Evolutionary conservation across 495 filamentous ascomycete genomes (phyloP).

Genomic region (Entonaema liquescens): DNA sequence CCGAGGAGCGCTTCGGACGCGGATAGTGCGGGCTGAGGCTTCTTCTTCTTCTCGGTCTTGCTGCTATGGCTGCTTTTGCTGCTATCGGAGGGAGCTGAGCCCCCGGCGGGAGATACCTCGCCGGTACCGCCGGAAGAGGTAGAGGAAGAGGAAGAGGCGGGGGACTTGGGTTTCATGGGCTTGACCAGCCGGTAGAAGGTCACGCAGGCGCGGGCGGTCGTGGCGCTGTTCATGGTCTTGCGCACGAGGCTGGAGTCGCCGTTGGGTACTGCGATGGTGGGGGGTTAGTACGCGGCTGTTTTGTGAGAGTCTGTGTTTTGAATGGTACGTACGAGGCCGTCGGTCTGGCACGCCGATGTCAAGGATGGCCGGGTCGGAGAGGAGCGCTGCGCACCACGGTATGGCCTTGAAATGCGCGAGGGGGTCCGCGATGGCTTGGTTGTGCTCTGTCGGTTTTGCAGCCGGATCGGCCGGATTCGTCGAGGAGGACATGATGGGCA

Average conservation of each 20-base stretch:
- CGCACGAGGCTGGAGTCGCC: conserved; percentile 65
- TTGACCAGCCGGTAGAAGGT: conserved; percentile 49
- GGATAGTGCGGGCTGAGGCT: background rate
- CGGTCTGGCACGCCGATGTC: conserved; percentile 55
- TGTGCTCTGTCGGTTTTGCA: conserved; percentile 12
- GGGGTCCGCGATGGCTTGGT: conserved; percentile 37
- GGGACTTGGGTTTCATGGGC: conserved; percentile 21
- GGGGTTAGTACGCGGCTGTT: background rate
- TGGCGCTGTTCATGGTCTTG: conserved; percentile 59
- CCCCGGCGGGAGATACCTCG: conserved; percentile 1
- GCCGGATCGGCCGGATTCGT: background rate
- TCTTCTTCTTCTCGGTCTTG: background rate
- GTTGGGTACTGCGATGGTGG: conserved; percentile 29
- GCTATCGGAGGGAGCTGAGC: background rate
- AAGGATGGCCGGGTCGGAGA: conserved; percentile 53
- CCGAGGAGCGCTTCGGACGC: conserved; percentile 9
- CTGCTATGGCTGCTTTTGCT: background rate
- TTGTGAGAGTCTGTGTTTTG: background rate
- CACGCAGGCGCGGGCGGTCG: conserved; percentile 60
- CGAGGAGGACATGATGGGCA: conserved; percentile 4
- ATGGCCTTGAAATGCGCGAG: conserved; percentile 59
- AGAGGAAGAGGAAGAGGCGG: background rate
- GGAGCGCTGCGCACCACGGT: conserved; percentile 64
- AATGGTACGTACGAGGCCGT: conserved; percentile 33
- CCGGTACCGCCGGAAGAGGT: background rate